phyloP scores from a whole-genome alignment of 2,329 filamentous ascomycete species.

The Alternaria postmessia region DNA sequence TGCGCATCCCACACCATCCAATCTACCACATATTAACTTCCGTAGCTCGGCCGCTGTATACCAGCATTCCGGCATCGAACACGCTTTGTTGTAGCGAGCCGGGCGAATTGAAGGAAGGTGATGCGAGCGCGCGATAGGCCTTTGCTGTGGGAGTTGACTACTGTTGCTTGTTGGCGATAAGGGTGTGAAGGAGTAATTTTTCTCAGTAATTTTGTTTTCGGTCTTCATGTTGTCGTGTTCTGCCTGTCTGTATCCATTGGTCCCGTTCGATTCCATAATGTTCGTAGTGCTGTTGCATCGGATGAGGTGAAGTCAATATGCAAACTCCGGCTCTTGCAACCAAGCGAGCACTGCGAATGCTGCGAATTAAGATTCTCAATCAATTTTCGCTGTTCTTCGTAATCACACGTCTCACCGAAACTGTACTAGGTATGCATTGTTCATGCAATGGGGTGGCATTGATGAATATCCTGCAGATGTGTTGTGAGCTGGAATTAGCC shows the following conservation, averaged over 20 bases:
- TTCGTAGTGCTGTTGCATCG: background rate
- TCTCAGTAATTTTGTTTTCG: background rate
- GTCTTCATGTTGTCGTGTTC: no score
- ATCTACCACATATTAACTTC: conserved; percentile 15
- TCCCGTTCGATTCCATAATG: background rate
- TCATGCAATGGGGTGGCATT: background rate
- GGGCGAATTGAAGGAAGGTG: background rate
- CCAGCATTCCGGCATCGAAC: background rate
- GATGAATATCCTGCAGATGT: background rate
- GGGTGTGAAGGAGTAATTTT: background rate
- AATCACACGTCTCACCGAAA: background rate
- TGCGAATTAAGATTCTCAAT: background rate
- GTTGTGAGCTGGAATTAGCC: background rate
- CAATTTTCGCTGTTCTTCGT: background rate
- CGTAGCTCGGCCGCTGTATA: conserved; percentile 4
- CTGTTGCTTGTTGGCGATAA: background rate
- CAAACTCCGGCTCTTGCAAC: background rate
- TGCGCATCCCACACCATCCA: conserved; percentile 9
- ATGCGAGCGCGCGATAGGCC: background rate
- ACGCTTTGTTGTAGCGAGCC: background rate
- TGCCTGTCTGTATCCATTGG: background rate
- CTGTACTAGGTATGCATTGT: background rate
- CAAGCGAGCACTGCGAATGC: background rate
- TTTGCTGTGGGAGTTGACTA: background rate
- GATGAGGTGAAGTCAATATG: background rate